Conservation (phyloP, 768 basidiomycete genomes). For the Trametes punicea region DNA sequence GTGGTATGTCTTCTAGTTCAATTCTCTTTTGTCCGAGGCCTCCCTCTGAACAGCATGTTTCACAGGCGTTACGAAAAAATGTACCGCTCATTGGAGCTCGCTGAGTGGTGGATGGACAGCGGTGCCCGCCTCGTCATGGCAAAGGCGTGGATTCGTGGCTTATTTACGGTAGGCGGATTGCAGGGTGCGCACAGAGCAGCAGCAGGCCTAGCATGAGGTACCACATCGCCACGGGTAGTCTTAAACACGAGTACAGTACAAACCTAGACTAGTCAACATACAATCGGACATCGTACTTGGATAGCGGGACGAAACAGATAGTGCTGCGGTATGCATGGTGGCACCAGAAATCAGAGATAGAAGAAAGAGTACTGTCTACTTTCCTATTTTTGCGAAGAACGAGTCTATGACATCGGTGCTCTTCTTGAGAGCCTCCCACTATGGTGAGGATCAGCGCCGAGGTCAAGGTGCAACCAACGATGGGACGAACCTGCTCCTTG, state of each 20-base stretch:
- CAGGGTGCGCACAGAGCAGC: conserved; percentile 69
- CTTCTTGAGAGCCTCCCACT: conserved; percentile 60
- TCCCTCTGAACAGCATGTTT: conserved; percentile 5
- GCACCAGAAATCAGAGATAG: neutral
- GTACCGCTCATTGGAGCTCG: conserved; percentile 47
- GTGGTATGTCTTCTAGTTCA: conserved; percentile 51
- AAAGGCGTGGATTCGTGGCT: conserved; percentile 63
- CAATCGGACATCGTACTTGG: neutral
- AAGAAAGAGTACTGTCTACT: neutral
- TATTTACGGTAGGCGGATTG: conserved; percentile 59
- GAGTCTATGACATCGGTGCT: conserved; percentile 46
- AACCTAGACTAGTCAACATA: conserved; percentile 2
- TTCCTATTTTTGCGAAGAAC: conserved; percentile 35
- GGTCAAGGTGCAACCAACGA: neutral
- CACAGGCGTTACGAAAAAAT: conserved; percentile 57
- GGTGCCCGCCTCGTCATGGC: conserved; percentile 53
- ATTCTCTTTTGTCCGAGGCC: neutral
- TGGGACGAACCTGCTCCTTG: conserved; percentile 52
- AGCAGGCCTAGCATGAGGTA: conserved; percentile 50
- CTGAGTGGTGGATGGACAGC: conserved; percentile 64
- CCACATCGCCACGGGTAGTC: conserved; percentile 1
- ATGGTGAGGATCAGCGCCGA: neutral
- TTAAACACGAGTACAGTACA: neutral
- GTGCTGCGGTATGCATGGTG: too few species aligned
- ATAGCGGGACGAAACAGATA: too few species aligned